Evolutionary conservation across 2,329 filamentous ascomycete species (phyloP).

Genomic region (Sarocladium kiliense): DNA sequence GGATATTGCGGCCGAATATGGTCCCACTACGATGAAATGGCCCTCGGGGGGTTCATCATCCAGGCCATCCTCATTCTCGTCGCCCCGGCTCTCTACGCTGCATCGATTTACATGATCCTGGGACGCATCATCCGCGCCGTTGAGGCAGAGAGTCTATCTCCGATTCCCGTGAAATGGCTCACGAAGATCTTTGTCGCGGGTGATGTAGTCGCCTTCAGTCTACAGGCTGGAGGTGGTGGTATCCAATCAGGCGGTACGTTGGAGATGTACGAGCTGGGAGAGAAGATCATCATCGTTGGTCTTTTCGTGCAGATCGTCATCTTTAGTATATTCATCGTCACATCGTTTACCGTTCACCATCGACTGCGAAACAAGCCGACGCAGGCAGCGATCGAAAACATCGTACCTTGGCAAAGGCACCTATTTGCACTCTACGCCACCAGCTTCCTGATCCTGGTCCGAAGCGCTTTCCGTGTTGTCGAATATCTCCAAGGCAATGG

Average conservation of each 20-base stretch:
- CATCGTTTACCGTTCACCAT: slow-evolving; percentile 38
- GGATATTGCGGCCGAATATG: slow-evolving; percentile 30
- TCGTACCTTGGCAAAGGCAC: slow-evolving; percentile 23
- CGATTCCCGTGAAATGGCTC: slow-evolving; percentile 33
- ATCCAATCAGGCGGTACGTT: slow-evolving; percentile 20
- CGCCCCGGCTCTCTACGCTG: slow-evolving; percentile 43
- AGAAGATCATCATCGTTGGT: slow-evolving; percentile 45
- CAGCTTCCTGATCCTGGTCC: slow-evolving; percentile 35
- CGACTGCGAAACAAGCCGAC: slow-evolving; percentile 17
- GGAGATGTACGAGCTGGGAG: slow-evolving; percentile 26
- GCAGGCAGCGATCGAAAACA: slow-evolving; percentile 9
- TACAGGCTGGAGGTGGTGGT: slow-evolving; percentile 42
- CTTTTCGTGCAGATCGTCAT: slow-evolving; percentile 49
- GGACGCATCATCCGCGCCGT: slow-evolving; percentile 36
- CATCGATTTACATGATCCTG: slow-evolving; percentile 46
- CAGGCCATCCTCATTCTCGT: slow-evolving; percentile 39
- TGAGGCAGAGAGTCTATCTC: slow-evolving; percentile 26
- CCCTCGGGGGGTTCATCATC: slow-evolving; percentile 27
- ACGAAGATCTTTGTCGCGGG: slow-evolving; percentile 51
- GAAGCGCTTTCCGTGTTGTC: slow-evolving; percentile 40
- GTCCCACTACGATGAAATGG: slow-evolving; percentile 8
- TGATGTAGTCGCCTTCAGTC: slow-evolving; percentile 46
- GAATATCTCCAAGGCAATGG: slow-evolving; percentile 40
- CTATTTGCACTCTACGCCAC: slow-evolving; percentile 26
- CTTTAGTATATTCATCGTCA: slow-evolving; percentile 47